Conservation (phyloP, 345 rosid genomes). For the Eucalyptus cladocalyx region DNA sequence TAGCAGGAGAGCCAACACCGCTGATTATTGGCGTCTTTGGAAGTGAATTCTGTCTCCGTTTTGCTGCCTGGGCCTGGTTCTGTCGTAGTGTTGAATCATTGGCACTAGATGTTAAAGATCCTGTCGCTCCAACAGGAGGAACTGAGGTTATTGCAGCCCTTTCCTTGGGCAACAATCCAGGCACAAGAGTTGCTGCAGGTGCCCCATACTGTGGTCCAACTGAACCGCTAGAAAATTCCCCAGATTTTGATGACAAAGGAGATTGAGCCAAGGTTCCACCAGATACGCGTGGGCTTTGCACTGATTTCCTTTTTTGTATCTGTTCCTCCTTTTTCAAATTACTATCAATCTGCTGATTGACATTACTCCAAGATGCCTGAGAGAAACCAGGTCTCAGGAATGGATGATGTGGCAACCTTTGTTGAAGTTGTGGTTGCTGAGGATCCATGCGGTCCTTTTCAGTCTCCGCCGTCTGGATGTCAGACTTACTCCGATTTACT, state of each 20-base stretch:
- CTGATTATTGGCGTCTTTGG: constrained; percentile 63
- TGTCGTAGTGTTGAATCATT: constrained; percentile 71
- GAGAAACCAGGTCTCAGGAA: constrained; percentile 41
- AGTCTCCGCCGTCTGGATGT: constrained; percentile 31
- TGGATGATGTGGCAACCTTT: constrained; percentile 45
- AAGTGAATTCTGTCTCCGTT: constrained; percentile 69
- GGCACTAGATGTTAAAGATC: constrained; percentile 68
- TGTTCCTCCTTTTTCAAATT: constrained; percentile 75
- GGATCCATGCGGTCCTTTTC: constrained; percentile 51
- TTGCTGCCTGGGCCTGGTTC: constrained; percentile 53
- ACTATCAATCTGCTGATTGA: constrained; percentile 54
- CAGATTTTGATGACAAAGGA: constrained; percentile 91
- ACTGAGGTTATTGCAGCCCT: constrained; percentile 51
- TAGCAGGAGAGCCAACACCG: constrained; percentile 90
- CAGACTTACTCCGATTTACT: constrained; percentile 28
- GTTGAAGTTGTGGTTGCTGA: constrained; percentile 46
- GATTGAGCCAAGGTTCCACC: constrained; percentile 78
- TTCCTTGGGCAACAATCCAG: constrained; percentile 69
- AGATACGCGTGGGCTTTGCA: constrained; percentile 82
- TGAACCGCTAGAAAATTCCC: constrained; percentile 91
- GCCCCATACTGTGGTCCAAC: constrained; percentile 73
- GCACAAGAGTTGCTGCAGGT: constrained; percentile 21
- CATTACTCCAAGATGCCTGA: constrained; percentile 63
- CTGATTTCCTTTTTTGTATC: constrained; percentile 55
- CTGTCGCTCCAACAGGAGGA: constrained; percentile 52